Evolutionary conservation across 805 yeast genomes (phyloP), one percentile per base, ranked within the genome.

Genomic region (Candida arabinofermentans): DNA sequence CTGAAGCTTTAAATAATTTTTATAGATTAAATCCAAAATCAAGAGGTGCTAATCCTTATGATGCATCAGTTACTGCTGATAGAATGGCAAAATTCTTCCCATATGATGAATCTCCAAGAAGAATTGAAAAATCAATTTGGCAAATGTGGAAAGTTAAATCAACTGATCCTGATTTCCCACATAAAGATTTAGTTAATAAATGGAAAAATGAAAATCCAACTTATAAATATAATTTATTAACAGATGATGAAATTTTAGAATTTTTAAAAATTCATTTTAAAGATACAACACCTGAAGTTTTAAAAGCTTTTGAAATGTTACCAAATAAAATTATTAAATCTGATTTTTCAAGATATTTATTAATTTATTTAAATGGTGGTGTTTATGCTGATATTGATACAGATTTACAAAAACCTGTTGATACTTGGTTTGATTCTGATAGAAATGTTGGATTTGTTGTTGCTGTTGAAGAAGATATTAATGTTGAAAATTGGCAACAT

Each of bases 341-440:
- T 61, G 83, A 79, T 56, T 78, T 79, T 48, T 71, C 79, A 55
- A 63, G 83, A 47, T 79, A 79, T 49, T 62, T 77, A 43, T 67
- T 77, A 16, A 55, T 79, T 19, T 77, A 58, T 46, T 69, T 81
- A 14, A 64, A 67, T 39, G 85, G 85, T 43, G 85, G 85, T 31
- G 73, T 75, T 7, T 79, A 79, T 50, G 71, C 81, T 3, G 85
- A 79, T 54, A 73, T 77, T 29, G 85, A 79, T 54, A 79, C 84
- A 1, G 67, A 63, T 48, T 70, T 79, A 8, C 68, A 73, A 47
- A 79, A 72, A 45, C 81, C 81, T 1, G 69, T 77, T 37, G 76
- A 77, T 7, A 71, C 75, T 38, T 79, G 84, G 85, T 71, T 76
- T 39, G 79, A 79, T 13, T 77, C 76, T 30, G 75, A 74, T 48